Evolutionary conservation across 2,329 filamentous ascomycete species (phyloP).

Genomic region (Emmonsiellopsis sp.): DNA sequence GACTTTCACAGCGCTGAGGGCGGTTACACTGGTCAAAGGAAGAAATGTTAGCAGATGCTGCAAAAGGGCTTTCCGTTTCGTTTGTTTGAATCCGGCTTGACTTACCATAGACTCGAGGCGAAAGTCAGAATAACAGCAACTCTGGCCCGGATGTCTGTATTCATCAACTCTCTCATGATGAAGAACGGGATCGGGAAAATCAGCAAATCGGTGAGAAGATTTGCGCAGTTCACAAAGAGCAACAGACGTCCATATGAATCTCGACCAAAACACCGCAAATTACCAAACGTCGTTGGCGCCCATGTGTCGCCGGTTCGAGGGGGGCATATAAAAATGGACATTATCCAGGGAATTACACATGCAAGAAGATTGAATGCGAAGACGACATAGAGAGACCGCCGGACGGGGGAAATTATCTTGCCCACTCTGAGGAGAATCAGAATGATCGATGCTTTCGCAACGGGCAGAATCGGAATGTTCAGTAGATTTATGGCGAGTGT

Average conservation of each 20-base stretch:
- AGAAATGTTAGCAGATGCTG: constrained; percentile 6
- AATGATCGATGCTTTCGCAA: constrained; percentile 34
- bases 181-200: constrained; percentile 34
- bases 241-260: constrained; percentile 29
- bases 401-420: constrained; percentile 30
- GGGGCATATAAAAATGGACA: constrained; percentile 33
- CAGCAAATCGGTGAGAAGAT: constrained; percentile 31
- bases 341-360: constrained; percentile 26
- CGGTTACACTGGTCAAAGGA: constrained; percentile 24
- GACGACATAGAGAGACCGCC: constrained; percentile 28
- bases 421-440: constrained; percentile 30
- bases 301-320: constrained; percentile 31
- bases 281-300: constrained; percentile 29
- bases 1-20: constrained; percentile 31
- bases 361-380: constrained; percentile 27
- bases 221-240: constrained; percentile 33
- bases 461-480: constrained; percentile 31
- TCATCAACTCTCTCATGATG: constrained; percentile 32
- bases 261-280: constrained; percentile 29
- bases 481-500: constrained; percentile 30
- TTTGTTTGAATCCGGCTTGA: not conserved
- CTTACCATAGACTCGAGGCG: constrained; percentile 31
- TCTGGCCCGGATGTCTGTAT: constrained; percentile 27
- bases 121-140: constrained; percentile 31
- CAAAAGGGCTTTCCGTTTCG: not conserved